Conservation (phyloP, 208 protist species). For the Histomonas meleagridis region DNA sequence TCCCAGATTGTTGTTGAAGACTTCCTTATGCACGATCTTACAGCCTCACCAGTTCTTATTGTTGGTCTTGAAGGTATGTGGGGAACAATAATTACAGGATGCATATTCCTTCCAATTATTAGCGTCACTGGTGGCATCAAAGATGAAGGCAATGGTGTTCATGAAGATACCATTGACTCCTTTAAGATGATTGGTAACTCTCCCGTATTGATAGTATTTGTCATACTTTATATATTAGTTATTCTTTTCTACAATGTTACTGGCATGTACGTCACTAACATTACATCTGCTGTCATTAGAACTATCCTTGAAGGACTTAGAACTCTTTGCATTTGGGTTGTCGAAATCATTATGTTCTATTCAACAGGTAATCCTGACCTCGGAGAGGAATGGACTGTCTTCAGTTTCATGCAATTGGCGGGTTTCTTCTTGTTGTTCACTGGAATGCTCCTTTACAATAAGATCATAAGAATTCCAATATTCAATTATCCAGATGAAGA, state of each 20-base stretch:
- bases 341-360: not conserved
- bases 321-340: conserved; percentile 6
- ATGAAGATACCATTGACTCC: conserved; percentile 17
- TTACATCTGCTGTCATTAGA: conserved; percentile 31
- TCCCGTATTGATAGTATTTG: not conserved
- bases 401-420: not conserved
- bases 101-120: not conserved
- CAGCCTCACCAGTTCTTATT: conserved; percentile 34
- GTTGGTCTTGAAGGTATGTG: conserved; percentile 32
- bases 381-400: not conserved
- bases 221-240: not conserved
- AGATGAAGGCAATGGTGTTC: conserved; percentile 27
- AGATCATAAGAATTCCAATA: not conserved
- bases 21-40: conserved; percentile 9
- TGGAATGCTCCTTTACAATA: not conserved
- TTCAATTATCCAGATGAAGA: conserved; percentile 6
- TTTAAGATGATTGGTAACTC: not conserved
- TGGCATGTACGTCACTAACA: not conserved
- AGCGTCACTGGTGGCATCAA: not conserved
- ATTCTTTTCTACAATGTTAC: not conserved
- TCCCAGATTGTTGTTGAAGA: conserved; percentile 32
- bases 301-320: conserved; percentile 24
- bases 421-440: conserved; percentile 9
- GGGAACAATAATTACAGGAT: conserved; percentile 1
- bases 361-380: not conserved